phyloP scores from a whole-genome alignment of 495 filamentous ascomycete genomes.

The Talaromyces adpressus region DNA sequence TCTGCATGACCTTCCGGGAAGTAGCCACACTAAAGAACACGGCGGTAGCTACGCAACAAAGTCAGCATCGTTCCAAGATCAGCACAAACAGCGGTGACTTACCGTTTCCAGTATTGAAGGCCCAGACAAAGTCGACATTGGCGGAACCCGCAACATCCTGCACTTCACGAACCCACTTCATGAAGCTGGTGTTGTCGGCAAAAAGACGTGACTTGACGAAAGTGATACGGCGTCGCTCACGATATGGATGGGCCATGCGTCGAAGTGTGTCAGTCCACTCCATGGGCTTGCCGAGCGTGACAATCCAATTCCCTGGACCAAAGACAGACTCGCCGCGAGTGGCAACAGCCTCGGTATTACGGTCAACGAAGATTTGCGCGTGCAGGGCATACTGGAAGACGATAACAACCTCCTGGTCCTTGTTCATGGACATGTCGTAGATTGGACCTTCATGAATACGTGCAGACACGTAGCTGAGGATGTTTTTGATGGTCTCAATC shows the following conservation, averaged over 20 bases:
- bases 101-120: constrained; percentile 33
- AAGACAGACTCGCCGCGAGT: constrained; percentile 19
- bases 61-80: background rate
- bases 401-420: constrained; percentile 15
- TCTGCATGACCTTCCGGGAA: constrained; percentile 25
- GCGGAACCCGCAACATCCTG: constrained; percentile 20
- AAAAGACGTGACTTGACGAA: constrained; percentile 28
- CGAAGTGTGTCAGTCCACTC: constrained; percentile 26
- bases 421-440: constrained; percentile 21
- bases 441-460: constrained; percentile 28
- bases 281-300: constrained; percentile 20
- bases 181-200: constrained; percentile 18
- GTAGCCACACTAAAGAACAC: constrained; percentile 27
- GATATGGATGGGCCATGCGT: constrained; percentile 26
- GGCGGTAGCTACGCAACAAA: constrained; percentile 20
- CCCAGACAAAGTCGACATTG: constrained; percentile 27
- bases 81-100: constrained; percentile 7
- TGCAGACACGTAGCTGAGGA: constrained; percentile 19
- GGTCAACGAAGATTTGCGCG: constrained; percentile 22
- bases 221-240: constrained; percentile 30
- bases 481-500: background rate
- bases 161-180: constrained; percentile 26
- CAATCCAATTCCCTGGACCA: constrained; percentile 17
- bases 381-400: constrained; percentile 25
- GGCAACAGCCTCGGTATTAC: constrained; percentile 18